Evolutionary conservation across 495 filamentous ascomycete species (phyloP), one percentile per base, ranked within the genome.

Genomic region (Amorphotheca resinae): DNA sequence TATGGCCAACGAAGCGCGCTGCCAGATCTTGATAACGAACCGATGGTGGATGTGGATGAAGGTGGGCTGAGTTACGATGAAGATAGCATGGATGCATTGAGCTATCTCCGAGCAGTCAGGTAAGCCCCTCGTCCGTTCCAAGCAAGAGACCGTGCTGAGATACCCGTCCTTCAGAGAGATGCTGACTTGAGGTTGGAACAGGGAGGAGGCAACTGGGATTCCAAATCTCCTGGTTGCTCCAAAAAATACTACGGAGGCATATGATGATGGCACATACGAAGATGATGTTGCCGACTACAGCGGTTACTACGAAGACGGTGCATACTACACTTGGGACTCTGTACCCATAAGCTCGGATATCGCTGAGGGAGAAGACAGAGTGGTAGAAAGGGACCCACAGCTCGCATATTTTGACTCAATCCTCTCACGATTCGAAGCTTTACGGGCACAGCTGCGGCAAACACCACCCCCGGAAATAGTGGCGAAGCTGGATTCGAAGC

Each of bases 31-130:
- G 80, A 84, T 32, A 66, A 44, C 58, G 4, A 28, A 5, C 11
- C 25, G 5, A 53, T 41, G 1, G 68, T 61, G 30, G 69, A 71
- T 12, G 65, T 67, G 39, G 72, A 75, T 41, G 69, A 65, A 1
- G 68, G 69, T 15, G 67, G 71, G n/a, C 50, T 74, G 0, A 70
- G 70, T 30, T 77, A 67, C 26, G 76, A 76, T 38, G 72, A 76
- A 18, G 64, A 69, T 25, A 52, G 25, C 25, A 5, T 58, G 7
- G 73, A 84, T 59, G 86, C 82, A 3, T 38, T 91, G 21, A 73
- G 75, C 41, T 93, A 93, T 61, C 62, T 93, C 17, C 73, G 70
- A 57, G 78, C 82, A 64, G 86, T 93, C 39, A 72, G 84, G 86
- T 93, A 69, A 49, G 42, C 41, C 33, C 20, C 35, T 35, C 40